Base-by-base conservation (phyloP, 2,329 filamentous ascomycete species). In the Arthrobotrys sphaeroides region DNA sequence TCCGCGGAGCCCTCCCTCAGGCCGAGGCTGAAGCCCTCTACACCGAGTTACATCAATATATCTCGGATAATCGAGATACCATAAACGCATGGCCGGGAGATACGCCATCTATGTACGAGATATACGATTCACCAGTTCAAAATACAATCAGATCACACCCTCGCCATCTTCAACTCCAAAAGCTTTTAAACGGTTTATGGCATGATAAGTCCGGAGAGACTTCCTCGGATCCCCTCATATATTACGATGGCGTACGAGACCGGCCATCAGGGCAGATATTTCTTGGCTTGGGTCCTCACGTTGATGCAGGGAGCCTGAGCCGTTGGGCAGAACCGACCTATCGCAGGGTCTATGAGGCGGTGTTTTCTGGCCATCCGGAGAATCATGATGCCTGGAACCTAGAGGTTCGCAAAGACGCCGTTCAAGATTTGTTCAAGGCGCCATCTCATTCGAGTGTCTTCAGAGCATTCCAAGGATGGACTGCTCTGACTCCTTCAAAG, bases 381-480 rank as follows among this genome's bases (percentile, higher is more conserved):
- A 45, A 78, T 0, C 81, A 83, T 66, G 83, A 84, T 75, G 76
- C 79, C 4, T 84, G 82, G 65, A 81, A 84, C 76, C 79, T 84
- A 13, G 78, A 73, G 12, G 64, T 79, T 3, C 81, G 84, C 36
- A 80, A 82, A 49, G 69, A 77, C 1, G 83, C 83, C 0, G 79
- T 83, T 60, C 81, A 81, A 61, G 79, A 78, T 22, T 66, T 82
- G 18, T 84, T 83, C 73, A 78, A 80, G 5, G 83, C 82, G 3
- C 57, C 68, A 12, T 82, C 81, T 0, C 81, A 84, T 68, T 84
- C 82, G 0, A 80, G 80, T 1, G 83, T 84, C 4, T 81, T 84
- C 40, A 80, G 82, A 5, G 80, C 80, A 4, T 84, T 82, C 76
- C 83, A 84, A 76, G 83, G 83, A 33, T 84, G 83, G 84, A 84